These are phyloP conservation scores for Peronosclerospora sorghi DNA, from an alignment of 352 stramenopile genomes.

Conservation along the genomic window DNA sequence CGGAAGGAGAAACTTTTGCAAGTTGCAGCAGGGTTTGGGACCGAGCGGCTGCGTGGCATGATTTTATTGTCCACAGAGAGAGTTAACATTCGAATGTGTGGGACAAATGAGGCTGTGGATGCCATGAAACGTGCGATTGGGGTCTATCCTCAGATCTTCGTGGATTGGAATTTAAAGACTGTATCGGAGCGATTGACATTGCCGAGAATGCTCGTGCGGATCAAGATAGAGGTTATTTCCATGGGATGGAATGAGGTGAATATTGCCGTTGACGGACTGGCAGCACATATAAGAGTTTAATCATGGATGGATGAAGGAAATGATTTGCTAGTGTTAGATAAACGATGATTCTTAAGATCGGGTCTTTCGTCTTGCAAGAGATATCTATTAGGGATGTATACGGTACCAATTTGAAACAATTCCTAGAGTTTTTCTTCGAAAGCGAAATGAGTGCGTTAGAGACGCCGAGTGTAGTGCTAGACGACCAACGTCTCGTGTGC, in stretches of 20 bases:
- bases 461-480: too few species aligned
- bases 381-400: too few species aligned
- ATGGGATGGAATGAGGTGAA: constrained; percentile 43
- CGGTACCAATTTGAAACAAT: too few species aligned
- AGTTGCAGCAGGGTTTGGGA: constrained; percentile 12
- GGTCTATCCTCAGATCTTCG: constrained; percentile 27
- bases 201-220: constrained; percentile 57
- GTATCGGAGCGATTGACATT: constrained; percentile 41
- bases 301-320: constrained; percentile 51
- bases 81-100: constrained; percentile 57
- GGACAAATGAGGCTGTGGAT: constrained; percentile 23
- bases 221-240: constrained; percentile 72
- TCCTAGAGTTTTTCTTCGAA: too few species aligned
- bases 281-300: constrained; percentile 51
- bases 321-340: constrained; percentile 61
- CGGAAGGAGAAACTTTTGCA: constrained; percentile 28
- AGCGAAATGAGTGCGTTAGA: too few species aligned
- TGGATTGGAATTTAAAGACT: constrained; percentile 56
- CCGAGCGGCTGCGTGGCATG: constrained; percentile 40
- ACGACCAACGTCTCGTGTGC: too few species aligned
- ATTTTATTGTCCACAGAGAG: constrained; percentile 55
- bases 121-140: constrained; percentile 38
- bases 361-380: too few species aligned
- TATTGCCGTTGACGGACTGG: constrained; percentile 31
- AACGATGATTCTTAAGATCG: constrained; percentile 19